A percentile compares a stretch with the other conserved stretches of the same genome.
phyloP scores from a whole-genome alignment of 2,329 filamentous ascomycete species.

The Exophiala bonariae region DNA sequence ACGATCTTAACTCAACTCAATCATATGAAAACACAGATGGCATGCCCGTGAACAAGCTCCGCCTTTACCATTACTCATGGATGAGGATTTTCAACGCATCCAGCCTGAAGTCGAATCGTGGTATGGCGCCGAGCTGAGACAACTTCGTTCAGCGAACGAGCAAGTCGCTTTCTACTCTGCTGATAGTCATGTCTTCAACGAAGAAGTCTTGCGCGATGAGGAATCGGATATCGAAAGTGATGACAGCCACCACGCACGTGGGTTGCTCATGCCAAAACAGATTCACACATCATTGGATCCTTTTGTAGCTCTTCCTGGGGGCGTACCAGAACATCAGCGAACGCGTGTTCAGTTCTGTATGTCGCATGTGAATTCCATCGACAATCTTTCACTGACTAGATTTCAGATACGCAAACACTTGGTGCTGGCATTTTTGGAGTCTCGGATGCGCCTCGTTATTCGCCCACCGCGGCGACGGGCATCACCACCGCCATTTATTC shows the following conservation, averaged over 20 bases:
- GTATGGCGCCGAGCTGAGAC: neutral
- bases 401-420: neutral
- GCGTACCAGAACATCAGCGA: neutral
- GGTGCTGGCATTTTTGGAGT: neutral
- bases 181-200: too few relatives aligned
- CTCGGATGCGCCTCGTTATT: neutral
- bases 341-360: neutral
- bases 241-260: too few relatives aligned
- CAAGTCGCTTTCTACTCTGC: neutral
- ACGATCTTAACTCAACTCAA: too few relatives aligned
- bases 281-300: constrained; percentile 1
- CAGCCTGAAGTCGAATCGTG: neutral
- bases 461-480: neutral
- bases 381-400: too few relatives aligned
- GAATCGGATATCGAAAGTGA: too few relatives aligned
- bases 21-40: too few relatives aligned
- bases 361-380: neutral
- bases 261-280: neutral
- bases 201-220: too few relatives aligned
- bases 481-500: constrained; percentile 1
- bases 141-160: constrained; percentile 1
- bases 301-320: neutral
- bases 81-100: too few relatives aligned
- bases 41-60: too few relatives aligned
- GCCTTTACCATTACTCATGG: too few relatives aligned